Percentiles rank a stretch among this genome's conserved stretches.
Evolutionary conservation across 305 asterid genomes (phyloP).

Genomic region (Fraxinus ornus): DNA sequence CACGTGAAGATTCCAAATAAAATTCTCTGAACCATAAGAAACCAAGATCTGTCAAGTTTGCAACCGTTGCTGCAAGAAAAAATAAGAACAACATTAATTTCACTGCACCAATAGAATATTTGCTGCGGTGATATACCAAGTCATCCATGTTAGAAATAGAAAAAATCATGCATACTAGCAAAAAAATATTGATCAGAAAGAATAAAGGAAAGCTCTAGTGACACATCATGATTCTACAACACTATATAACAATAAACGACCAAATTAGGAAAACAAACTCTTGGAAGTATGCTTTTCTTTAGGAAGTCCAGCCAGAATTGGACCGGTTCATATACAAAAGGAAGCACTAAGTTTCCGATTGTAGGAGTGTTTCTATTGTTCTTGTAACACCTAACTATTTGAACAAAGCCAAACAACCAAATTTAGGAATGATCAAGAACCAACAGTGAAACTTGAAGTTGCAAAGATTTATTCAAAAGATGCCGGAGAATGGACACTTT

Average conservation of each 20-base stretch:
- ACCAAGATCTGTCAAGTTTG: slow-evolving; percentile 88
- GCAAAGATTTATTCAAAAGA: not conserved
- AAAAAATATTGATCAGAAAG: slow-evolving; percentile 4
- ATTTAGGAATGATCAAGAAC: not conserved
- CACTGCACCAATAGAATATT: slow-evolving; percentile 16
- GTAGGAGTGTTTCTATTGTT: not conserved
- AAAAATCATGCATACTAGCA: not conserved
- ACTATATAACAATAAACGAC: not conserved
- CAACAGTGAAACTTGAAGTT: not conserved
- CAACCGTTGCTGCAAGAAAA: slow-evolving; percentile 74
- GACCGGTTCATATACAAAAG: slow-evolving; percentile 8
- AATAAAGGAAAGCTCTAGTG: not conserved
- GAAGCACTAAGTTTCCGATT: not conserved
- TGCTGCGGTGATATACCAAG: not conserved
- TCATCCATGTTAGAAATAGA: not conserved
- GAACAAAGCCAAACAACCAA: not conserved
- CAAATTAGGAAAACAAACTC: slow-evolving; percentile 1
- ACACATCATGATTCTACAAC: not conserved
- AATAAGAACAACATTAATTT: slow-evolving; percentile 33
- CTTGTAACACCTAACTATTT: slow-evolving; percentile 10
- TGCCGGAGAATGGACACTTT: slow-evolving; percentile 1
- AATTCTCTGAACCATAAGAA: slow-evolving; percentile 98
- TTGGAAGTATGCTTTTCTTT: slow-evolving; percentile 10
- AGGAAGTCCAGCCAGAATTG: not conserved
- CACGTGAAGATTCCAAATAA: slow-evolving; percentile 98